A percentile compares a stretch with the other conserved stretches of the same genome.
These are phyloP conservation scores for Termitomyces heimii DNA, from an alignment of 768 basidiomycete genomes.

Conservation along the genomic window DNA sequence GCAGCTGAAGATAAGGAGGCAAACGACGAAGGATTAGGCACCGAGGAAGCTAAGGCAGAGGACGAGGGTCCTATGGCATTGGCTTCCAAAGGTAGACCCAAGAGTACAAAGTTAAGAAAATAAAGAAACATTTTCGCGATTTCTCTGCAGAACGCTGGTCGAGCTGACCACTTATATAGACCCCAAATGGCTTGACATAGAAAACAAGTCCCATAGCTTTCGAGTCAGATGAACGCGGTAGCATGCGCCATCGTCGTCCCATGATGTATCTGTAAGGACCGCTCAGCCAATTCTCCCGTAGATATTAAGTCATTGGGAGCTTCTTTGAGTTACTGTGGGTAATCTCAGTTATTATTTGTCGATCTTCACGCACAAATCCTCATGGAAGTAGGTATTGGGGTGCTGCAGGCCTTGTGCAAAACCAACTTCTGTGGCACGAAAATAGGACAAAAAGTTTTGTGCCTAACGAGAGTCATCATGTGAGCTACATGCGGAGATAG, in stretches of 20 bases:
- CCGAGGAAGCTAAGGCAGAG: background rate
- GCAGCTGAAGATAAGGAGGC: background rate
- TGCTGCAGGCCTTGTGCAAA: background rate
- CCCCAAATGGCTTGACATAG: slow-evolving; percentile 1
- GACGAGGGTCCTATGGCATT: background rate
- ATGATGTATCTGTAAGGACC: slow-evolving; percentile 6
- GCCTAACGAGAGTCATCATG: background rate
- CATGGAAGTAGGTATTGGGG: background rate
- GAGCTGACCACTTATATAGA: slow-evolving; percentile 1
- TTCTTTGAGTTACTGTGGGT: slow-evolving; percentile 4
- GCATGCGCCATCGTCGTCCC: slow-evolving; percentile 10
- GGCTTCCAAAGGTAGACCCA: background rate
- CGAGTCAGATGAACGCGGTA: slow-evolving; percentile 4
- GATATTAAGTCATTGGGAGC: background rate
- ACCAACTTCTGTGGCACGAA: slow-evolving; percentile 1
- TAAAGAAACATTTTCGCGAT: background rate
- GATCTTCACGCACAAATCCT: background rate
- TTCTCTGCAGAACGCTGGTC: background rate
- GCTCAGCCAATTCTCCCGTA: background rate
- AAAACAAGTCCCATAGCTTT: background rate
- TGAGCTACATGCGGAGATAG: background rate
- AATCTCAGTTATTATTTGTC: background rate
- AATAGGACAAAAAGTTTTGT: background rate
- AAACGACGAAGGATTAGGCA: background rate
- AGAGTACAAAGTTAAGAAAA: background rate